Conservation (phyloP, 1,139 yeast species). For the Taphrina pruni region DNA sequence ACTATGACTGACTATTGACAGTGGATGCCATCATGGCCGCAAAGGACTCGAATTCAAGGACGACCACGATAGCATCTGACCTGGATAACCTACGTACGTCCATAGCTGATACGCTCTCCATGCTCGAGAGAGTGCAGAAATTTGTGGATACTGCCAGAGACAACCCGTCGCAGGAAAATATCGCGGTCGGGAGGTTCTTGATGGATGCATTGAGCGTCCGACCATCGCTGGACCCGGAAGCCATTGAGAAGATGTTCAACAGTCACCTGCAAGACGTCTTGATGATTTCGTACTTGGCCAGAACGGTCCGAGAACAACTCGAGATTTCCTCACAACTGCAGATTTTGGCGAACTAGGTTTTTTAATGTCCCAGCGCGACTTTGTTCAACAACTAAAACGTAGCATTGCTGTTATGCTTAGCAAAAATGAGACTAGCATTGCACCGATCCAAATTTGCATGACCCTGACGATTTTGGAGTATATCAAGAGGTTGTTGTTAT, state of each 20-base stretch:
- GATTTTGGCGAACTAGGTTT: slow-evolving; percentile 25
- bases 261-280: slow-evolving; percentile 81
- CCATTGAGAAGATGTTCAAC: slow-evolving; percentile 67
- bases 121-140: slow-evolving; percentile 63
- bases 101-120: slow-evolving; percentile 61
- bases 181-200: slow-evolving; percentile 70
- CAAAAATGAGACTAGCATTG: background rate
- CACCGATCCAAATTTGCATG: background rate
- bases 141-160: slow-evolving; percentile 55
- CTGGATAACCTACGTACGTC: slow-evolving; percentile 62
- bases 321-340: slow-evolving; percentile 43
- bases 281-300: slow-evolving; percentile 81
- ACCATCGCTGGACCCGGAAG: slow-evolving; percentile 67
- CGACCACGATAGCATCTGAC: slow-evolving; percentile 54
- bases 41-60: slow-evolving; percentile 50
- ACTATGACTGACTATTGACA: background rate
- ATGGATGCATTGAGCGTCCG: slow-evolving; percentile 66
- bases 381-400: background rate
- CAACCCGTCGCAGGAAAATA: slow-evolving; percentile 52
- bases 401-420: background rate
- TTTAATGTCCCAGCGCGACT: background rate
- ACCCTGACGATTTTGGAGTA: background rate
- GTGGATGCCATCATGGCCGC: slow-evolving; percentile 53
- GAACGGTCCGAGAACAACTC: slow-evolving; percentile 78
- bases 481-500: no score